Evolutionary conservation across 306 rosid genomes (phyloP).

Genomic region (Oemleria cerasiformis): DNA sequence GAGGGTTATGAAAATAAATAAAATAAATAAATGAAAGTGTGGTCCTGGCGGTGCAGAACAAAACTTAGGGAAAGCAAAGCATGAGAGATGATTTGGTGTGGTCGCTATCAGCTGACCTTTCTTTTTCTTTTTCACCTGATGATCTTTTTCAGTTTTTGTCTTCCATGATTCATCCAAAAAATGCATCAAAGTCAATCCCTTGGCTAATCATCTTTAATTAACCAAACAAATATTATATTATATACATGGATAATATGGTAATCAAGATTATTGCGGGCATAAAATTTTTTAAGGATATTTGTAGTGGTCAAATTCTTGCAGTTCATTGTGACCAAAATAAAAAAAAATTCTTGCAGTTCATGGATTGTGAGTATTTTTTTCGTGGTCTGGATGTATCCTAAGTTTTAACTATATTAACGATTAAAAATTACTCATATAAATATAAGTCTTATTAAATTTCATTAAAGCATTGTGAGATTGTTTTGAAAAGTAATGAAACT

Average conservation of each 20-base stretch:
- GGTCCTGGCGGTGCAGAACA: slow-evolving; percentile 3
- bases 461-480: too few relatives aligned
- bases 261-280: too few relatives aligned
- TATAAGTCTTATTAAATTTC: too few relatives aligned
- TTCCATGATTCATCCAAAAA: not conserved
- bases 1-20: not conserved
- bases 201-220: slow-evolving; percentile 21
- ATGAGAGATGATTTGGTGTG: slow-evolving; percentile 9
- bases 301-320: too few relatives aligned
- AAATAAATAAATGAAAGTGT: not conserved
- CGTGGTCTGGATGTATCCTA: too few relatives aligned
- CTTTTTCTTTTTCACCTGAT: slow-evolving; percentile 15
- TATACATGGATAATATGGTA: not conserved
- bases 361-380: too few relatives aligned
- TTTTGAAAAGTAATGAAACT: too few relatives aligned
- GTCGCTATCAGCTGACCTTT: slow-evolving; percentile 37
- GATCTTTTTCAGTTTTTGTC: slow-evolving; percentile 10
- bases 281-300: too few relatives aligned
- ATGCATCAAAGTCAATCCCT: slow-evolving; percentile 25
- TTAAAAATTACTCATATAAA: too few relatives aligned
- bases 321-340: too few relatives aligned
- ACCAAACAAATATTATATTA: not conserved
- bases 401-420: too few relatives aligned
- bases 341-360: too few relatives aligned
- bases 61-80: not conserved